phyloP scores from a whole-genome alignment of 805 yeast species.

The Ogataea nitratoaversa region DNA sequence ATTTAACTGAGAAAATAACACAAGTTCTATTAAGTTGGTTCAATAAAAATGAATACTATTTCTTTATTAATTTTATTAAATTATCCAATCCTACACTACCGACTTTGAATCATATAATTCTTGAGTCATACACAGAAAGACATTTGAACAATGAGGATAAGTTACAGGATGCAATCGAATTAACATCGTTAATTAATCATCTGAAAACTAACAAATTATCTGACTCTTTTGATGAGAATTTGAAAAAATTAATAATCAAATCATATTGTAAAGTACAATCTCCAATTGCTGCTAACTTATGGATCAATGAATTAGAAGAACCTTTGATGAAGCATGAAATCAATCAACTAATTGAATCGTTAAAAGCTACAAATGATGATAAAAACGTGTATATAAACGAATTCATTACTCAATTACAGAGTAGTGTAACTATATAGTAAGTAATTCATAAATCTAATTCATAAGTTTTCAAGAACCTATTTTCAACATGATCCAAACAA shows the following conservation, averaged over 20 bases:
- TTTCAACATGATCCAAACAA: slow-evolving; percentile 57
- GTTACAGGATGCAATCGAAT: slow-evolving; percentile 11
- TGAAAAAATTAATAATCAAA: slow-evolving; percentile 11
- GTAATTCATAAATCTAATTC: slow-evolving; percentile 13
- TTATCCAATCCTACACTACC: not conserved
- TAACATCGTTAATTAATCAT: slow-evolving; percentile 20
- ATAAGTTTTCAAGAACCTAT: too few species aligned
- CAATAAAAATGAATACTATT: slow-evolving; percentile 12
- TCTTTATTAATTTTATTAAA: slow-evolving; percentile 22
- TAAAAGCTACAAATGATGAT: slow-evolving; percentile 1
- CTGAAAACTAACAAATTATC: slow-evolving; percentile 6
- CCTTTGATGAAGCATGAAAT: slow-evolving; percentile 7
- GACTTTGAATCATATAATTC: not conserved
- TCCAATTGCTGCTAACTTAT: slow-evolving; percentile 23
- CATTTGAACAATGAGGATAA: not conserved
- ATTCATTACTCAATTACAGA: not conserved
- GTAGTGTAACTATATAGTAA: too few species aligned
- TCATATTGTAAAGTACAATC: slow-evolving; percentile 21
- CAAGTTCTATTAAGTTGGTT: slow-evolving; percentile 15
- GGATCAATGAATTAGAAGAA: slow-evolving; percentile 12
- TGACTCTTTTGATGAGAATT: slow-evolving; percentile 8
- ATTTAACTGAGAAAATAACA: slow-evolving; percentile 7
- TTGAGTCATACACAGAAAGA: not conserved
- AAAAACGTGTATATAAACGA: slow-evolving; percentile 5
- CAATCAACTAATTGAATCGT: slow-evolving; percentile 1